Evolutionary conservation across 1,139 yeast genomes (phyloP).

Genomic region (Suhomyces kunorum): DNA sequence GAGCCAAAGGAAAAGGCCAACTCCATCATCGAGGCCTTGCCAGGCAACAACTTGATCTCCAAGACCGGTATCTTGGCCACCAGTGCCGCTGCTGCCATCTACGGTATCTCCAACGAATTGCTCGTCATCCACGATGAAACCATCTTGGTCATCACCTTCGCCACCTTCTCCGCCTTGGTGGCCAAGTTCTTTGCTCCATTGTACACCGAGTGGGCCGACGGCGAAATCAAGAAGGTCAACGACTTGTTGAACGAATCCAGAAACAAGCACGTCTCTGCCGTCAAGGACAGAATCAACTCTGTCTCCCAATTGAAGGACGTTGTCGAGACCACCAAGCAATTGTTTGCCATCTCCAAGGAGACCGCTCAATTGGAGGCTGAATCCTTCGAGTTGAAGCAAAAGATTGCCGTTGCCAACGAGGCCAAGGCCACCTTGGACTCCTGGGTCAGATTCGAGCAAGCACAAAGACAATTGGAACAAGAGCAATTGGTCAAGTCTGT

Average conservation of each 20-base stretch:
- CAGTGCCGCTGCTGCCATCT: constrained; percentile 88
- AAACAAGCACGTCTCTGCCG: constrained; percentile 87
- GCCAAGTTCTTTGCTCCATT: constrained; percentile 92
- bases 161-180: constrained; percentile 70
- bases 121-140: constrained; percentile 95
- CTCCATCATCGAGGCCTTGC: constrained; percentile 87
- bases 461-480: constrained; percentile 96
- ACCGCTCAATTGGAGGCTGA: constrained; percentile 95
- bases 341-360: constrained; percentile 93
- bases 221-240: constrained; percentile 82
- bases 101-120: constrained; percentile 91
- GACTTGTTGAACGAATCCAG: constrained; percentile 85
- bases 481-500: constrained; percentile 85
- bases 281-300: constrained; percentile 84
- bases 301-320: constrained; percentile 91
- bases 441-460: constrained; percentile 98
- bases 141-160: constrained; percentile 76
- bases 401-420: constrained; percentile 81
- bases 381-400: constrained; percentile 89
- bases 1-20: constrained; percentile 93
- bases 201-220: constrained; percentile 93
- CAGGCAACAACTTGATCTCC: constrained; percentile 84
- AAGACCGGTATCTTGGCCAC: constrained; percentile 97
- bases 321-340: constrained; percentile 84
- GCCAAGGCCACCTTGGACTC: constrained; percentile 96